Conservation (phyloP, 2,329 filamentous ascomycete genomes). For the Aspergillus sp. region DNA sequence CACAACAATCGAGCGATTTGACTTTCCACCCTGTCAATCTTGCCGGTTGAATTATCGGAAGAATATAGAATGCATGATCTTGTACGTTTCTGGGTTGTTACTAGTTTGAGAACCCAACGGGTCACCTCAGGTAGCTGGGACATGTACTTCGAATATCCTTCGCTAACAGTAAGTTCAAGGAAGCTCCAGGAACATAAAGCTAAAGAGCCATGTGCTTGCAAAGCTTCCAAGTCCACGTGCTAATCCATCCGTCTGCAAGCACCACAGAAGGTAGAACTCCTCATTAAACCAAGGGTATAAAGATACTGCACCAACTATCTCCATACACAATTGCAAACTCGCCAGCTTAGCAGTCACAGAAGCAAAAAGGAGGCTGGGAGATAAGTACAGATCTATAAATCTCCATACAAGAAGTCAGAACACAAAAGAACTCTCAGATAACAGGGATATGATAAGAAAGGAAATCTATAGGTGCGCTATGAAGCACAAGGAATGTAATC, state of each 20-base stretch:
- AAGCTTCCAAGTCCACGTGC: background rate
- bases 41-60: background rate
- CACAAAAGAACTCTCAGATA: constrained; percentile 4
- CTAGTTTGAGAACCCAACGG: no score
- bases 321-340: background rate
- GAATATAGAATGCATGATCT: no score
- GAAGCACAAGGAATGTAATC: constrained; percentile 21
- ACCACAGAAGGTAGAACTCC: background rate
- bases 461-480: constrained; percentile 12
- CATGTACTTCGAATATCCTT: no score
- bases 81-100: no score
- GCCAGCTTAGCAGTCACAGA: constrained; percentile 4
- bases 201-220: background rate
- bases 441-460: constrained; percentile 15
- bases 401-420: constrained; percentile 9
- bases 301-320: background rate
- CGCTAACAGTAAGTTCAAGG: no score
- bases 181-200: no score
- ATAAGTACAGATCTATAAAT: constrained; percentile 22
- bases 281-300: background rate
- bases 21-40: background rate
- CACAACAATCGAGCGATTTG: no score
- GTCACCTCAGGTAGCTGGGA: no score
- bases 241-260: background rate
- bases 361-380: constrained; percentile 8